Percentiles rank a stretch among this genome's conserved stretches.
These are phyloP conservation scores for Quercus ilex DNA, from an alignment of 306 rosid species.

Conservation along the genomic window DNA sequence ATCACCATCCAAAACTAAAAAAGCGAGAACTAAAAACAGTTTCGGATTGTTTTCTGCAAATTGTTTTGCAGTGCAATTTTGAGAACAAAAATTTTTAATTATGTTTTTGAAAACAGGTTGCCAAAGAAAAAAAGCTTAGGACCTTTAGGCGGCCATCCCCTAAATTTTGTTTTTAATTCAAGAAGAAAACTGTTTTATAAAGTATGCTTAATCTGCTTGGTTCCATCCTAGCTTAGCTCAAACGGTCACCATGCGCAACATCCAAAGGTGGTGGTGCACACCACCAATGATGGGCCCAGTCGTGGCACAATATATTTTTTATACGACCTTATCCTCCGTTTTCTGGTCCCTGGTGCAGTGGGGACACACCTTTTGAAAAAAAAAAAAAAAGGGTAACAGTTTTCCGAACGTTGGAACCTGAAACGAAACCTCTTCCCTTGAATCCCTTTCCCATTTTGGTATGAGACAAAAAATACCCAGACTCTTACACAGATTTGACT, in stretches of 20 bases:
- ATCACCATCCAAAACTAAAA: no score
- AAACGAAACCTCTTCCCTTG: background rate
- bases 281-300: constrained; percentile 47
- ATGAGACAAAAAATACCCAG: constrained; percentile 16
- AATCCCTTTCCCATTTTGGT: background rate
- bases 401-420: constrained; percentile 49
- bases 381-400: background rate
- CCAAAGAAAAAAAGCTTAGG: no score
- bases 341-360: background rate
- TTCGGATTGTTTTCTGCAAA: no score
- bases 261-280: constrained; percentile 6
- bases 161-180: no score
- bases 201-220: no score
- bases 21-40: no score
- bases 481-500: constrained; percentile 1
- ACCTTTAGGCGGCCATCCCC: no score
- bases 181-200: no score
- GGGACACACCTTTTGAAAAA: background rate
- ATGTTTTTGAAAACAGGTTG: no score
- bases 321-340: background rate
- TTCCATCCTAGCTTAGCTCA: constrained; percentile 4
- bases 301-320: constrained; percentile 45
- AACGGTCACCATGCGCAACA: constrained; percentile 35
- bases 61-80: no score
- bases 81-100: no score